Evolutionary conservation across 768 basidiomycete genomes (phyloP), one percentile per base, ranked within the genome.

Genomic region (Trametes villosa): DNA sequence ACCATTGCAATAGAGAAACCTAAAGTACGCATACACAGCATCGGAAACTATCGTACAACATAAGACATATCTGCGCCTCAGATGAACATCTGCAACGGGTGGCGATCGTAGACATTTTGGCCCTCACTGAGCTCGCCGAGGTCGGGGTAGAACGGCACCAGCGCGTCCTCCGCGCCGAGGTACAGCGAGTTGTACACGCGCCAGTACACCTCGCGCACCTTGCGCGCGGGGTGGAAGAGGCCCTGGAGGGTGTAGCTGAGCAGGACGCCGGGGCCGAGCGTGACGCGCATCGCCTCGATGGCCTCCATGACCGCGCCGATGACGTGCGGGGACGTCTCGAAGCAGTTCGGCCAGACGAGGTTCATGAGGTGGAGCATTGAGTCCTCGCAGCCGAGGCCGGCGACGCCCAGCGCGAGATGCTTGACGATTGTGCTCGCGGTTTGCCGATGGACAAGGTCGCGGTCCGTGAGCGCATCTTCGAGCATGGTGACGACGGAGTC

Each of bases 291-390:
- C 1, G 93, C 92, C 75, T 98, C 97, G 68, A 99, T 83, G 0
- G 97, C 97, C 49, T 98, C 97, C 93, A 98, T 96, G 42, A 98
- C 93, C 6, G 95, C 93, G 31, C 94, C 94, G 63, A 98, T 98
- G 61, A 99, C 96, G 76, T 99, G 97, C 6, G 97, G 97, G 15
- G 91, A 94, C 1, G 96, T 96, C 79, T 98, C 96, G 74, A 98
- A 98, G 75, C 95, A 96, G 72, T 98, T 98, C 1, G 97, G 97
- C 96, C 96, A 98, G 15, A 98, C 92, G 27, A 99, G 85, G 73
- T 99, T 99, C 89, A 98, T 93, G 49, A 98, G 77, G 71, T 99
- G 97, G 53, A 94, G 83, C 86, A 98, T 92, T 13, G 96, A 96
- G 75, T 99, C 97, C 76, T 99, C 97, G 68, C 94, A 96, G 1